Conservation (phyloP, 805 yeast species). For the Barnettozyma sucrosica region DNA sequence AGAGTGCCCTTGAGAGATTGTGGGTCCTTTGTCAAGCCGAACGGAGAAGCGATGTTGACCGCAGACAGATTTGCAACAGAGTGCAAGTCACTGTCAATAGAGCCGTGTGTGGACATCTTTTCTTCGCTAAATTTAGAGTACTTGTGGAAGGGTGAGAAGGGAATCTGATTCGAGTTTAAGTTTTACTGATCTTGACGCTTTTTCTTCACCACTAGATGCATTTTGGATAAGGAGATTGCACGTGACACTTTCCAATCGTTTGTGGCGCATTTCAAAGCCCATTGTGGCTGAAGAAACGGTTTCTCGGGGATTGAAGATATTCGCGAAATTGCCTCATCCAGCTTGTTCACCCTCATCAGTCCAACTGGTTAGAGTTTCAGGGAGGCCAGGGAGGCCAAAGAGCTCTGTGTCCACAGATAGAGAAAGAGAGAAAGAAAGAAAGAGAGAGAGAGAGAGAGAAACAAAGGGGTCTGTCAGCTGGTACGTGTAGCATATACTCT, state of each 20-base stretch:
- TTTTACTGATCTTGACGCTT: neutral
- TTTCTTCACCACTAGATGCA: constrained; percentile 1
- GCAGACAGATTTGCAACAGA: constrained; percentile 29
- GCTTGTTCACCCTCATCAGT: no score
- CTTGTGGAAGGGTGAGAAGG: neutral
- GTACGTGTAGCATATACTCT: no score
- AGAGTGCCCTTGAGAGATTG: constrained; percentile 39
- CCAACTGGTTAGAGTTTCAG: no score
- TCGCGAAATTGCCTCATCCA: no score
- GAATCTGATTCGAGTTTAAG: neutral
- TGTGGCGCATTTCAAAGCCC: constrained; percentile 1
- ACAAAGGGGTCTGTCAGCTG: no score
- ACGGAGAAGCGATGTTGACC: constrained; percentile 44
- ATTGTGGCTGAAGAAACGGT: constrained; percentile 1
- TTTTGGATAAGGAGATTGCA: constrained; percentile 2
- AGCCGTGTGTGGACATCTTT: constrained; percentile 19
- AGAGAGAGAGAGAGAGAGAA: no score
- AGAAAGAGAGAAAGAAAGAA: no score
- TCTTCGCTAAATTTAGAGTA: neutral
- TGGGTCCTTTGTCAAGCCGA: constrained; percentile 59
- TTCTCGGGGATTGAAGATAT: neutral
- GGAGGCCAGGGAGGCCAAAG: no score
- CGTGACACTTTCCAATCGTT: constrained; percentile 3
- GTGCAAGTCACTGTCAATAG: constrained; percentile 17
- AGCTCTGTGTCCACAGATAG: no score